Evolutionary conservation across 139 green algal species (phyloP), one percentile per base, ranked within the genome.

Genomic region (Tetradesmus lagerheimii): DNA sequence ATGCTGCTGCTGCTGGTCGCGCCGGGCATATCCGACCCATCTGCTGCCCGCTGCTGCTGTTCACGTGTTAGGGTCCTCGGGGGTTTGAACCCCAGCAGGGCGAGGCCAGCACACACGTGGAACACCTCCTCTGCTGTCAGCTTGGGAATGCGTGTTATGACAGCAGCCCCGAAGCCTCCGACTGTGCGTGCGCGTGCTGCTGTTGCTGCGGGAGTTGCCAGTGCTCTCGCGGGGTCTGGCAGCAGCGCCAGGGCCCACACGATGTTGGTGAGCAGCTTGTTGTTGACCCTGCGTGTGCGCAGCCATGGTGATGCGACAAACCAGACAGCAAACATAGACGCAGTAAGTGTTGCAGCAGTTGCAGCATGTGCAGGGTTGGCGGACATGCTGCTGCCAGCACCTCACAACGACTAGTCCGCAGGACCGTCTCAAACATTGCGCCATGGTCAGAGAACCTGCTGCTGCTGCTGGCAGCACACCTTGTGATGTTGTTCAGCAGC

Each of bases 211-310:
- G 81, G 47, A 2, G 47, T 86, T 4, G 31, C 38, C 16, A 86
- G 45, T 2, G 81, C 64, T 47, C 31, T 75, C 4, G 47, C 20
- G 0, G 81, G 81, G 38, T 86, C 81, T 53, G 81, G 81, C 37
- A 86, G 47, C 16, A 86, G 50, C 47, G 81, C 50, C 11, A 86
- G 31, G 4, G 81, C 81, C 81, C 81, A 86, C 25, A 86, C 34
- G 5, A 75, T 45, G 81, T 75, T 86, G 47, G 53, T 75, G 15
- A 86, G 81, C 29, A 76, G 81, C 31, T 86, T 86, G 31, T 76
- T 75, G 47, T 45, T 75, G 47, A 86, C 47, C 81, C 81, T 86
- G 81, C 80, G 39, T n/a, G n/a, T n/a, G n/a, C n/a, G n/a, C n/a
- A n/a, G n/a, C n/a, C 66, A 41, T 27, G 71, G 71, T 79, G 71